A percentile compares a stretch with the other conserved stretches of the same genome.
phyloP scores from a whole-genome alignment of 2,329 filamentous ascomycete genomes.

The Biscogniauxia sp. region DNA sequence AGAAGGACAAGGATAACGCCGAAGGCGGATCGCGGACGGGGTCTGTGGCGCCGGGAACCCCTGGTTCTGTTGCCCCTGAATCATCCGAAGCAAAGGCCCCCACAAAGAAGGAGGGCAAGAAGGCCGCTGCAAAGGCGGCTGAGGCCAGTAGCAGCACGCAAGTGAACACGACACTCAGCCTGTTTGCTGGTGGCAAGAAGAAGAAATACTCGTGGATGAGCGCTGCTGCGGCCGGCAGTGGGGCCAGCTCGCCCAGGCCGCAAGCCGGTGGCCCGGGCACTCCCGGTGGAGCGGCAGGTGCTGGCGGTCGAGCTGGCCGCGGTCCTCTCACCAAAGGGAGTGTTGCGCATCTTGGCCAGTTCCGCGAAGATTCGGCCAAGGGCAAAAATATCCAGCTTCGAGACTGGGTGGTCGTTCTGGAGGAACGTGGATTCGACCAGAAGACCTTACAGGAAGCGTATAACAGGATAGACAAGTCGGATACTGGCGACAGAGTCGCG shows the following conservation, averaged over 20 bases:
- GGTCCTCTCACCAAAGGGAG: slow-evolving; percentile 53
- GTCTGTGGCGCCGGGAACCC: slow-evolving; percentile 58
- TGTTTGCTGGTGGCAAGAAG: slow-evolving; percentile 63
- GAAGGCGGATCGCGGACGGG: slow-evolving; percentile 49
- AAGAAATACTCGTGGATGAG: slow-evolving; percentile 78
- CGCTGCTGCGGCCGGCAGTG: slow-evolving; percentile 47
- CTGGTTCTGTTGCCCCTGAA: slow-evolving; percentile 62
- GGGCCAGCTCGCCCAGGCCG: slow-evolving; percentile 48
- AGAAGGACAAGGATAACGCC: slow-evolving; percentile 49
- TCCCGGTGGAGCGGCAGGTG: slow-evolving; percentile 28
- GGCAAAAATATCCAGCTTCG: slow-evolving; percentile 79
- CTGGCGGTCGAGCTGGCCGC: slow-evolving; percentile 33
- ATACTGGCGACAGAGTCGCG: slow-evolving; percentile 26
- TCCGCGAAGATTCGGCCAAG: slow-evolving; percentile 74
- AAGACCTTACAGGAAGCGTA: slow-evolving; percentile 61
- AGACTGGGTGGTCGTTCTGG: slow-evolving; percentile 77
- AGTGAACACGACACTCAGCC: slow-evolving; percentile 78
- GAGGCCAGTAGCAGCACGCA: slow-evolving; percentile 78
- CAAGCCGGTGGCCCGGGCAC: slow-evolving; percentile 37
- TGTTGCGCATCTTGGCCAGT: slow-evolving; percentile 66
- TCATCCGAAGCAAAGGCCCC: slow-evolving; percentile 59
- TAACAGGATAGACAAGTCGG: slow-evolving; percentile 48
- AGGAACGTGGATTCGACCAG: slow-evolving; percentile 70
- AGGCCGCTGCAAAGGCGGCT: slow-evolving; percentile 69
- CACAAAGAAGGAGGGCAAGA: slow-evolving; percentile 83